phyloP scores from a whole-genome alignment of 805 yeast species.

The Wickerhamiella allomyrinae region DNA sequence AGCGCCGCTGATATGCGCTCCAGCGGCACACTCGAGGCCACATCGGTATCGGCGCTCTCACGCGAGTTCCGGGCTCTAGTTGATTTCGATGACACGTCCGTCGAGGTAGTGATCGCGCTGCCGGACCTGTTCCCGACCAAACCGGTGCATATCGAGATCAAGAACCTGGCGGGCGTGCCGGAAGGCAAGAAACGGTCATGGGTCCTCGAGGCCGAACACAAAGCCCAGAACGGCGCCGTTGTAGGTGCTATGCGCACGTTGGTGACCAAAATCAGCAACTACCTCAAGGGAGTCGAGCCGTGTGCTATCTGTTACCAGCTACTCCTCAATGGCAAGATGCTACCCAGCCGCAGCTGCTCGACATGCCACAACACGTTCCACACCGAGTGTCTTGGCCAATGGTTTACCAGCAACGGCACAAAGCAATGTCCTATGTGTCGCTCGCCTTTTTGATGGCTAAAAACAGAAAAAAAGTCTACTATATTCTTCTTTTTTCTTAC shows the following conservation, averaged over 20 bases:
- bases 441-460: constrained; percentile 26
- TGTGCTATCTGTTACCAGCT: constrained; percentile 95
- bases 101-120: constrained; percentile 42
- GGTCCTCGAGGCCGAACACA: constrained; percentile 80
- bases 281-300: constrained; percentile 87
- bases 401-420: constrained; percentile 91
- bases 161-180: constrained; percentile 78
- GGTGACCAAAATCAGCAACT: constrained; percentile 57
- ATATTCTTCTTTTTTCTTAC: too few relatives aligned
- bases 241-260: constrained; percentile 46
- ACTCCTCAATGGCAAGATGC: constrained; percentile 74
- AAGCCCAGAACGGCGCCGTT: constrained; percentile 39
- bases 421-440: constrained; percentile 95
- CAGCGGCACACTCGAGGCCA: constrained; percentile 1
- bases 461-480: too few relatives aligned
- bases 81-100: constrained; percentile 16
- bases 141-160: constrained; percentile 54
- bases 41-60: constrained; percentile 9
- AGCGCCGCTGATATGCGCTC: constrained; percentile 3
- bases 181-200: constrained; percentile 92
- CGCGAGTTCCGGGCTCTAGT: constrained; percentile 16
- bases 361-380: constrained; percentile 93
- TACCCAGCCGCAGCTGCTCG: constrained; percentile 77
- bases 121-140: constrained; percentile 58
- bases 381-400: constrained; percentile 86